Percentiles rank a stretch among this genome's conserved stretches.
Evolutionary conservation across 2,329 filamentous ascomycete genomes (phyloP).

Genomic region (Myriosclerotinia scirpicola): DNA sequence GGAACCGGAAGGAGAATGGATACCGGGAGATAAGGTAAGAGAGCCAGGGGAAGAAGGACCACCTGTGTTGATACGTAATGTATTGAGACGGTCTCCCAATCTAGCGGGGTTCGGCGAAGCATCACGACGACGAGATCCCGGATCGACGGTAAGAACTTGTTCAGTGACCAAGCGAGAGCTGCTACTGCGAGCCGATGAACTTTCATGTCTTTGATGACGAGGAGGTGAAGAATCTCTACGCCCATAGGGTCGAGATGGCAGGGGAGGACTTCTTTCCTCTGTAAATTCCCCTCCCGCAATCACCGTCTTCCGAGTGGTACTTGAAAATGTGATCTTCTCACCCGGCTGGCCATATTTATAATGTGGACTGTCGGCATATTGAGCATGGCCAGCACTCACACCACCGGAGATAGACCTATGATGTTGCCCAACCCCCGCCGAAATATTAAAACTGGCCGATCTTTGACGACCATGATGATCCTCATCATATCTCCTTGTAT

Average conservation of each 20-base stretch:
- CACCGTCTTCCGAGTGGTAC: slow-evolving; percentile 30
- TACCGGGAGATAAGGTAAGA: background rate
- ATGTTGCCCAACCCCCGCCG: slow-evolving; percentile 26
- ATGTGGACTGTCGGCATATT: slow-evolving; percentile 39
- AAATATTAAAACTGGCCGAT: slow-evolving; percentile 36
- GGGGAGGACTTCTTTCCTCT: slow-evolving; percentile 26
- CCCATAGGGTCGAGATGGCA: slow-evolving; percentile 26
- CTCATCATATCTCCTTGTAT: slow-evolving; percentile 31
- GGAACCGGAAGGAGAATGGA: slow-evolving; percentile 18
- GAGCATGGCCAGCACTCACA: slow-evolving; percentile 32
- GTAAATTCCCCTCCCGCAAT: slow-evolving; percentile 25
- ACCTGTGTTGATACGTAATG: slow-evolving; percentile 37
- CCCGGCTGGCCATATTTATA: slow-evolving; percentile 45
- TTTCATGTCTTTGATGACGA: slow-evolving; percentile 20
- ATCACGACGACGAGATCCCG: slow-evolving; percentile 31
- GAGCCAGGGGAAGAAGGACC: slow-evolving; percentile 25
- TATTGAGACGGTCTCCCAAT: slow-evolving; percentile 37
- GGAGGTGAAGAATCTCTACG: slow-evolving; percentile 16
- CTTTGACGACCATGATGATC: slow-evolving; percentile 29
- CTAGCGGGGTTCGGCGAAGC: slow-evolving; percentile 34
- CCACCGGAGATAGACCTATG: slow-evolving; percentile 33
- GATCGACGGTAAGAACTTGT: slow-evolving; percentile 38
- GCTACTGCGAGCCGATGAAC: slow-evolving; percentile 25
- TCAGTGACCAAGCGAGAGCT: slow-evolving; percentile 28
- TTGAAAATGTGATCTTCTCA: slow-evolving; percentile 42